Base-by-base conservation (phyloP, 2,329 filamentous ascomycete species). In the Fusarium succisae region DNA sequence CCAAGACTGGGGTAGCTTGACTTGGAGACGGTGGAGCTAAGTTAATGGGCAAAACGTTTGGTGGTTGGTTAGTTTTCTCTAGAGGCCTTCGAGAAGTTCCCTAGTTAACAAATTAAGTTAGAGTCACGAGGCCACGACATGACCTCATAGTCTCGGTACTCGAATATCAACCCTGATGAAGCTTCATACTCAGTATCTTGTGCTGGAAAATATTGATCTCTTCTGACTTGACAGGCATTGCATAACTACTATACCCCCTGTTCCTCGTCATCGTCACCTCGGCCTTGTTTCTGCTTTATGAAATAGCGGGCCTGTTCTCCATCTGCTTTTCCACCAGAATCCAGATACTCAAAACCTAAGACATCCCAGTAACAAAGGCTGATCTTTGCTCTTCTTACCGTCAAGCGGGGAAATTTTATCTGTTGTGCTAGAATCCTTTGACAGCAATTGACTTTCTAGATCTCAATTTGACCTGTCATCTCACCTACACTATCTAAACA, bases 111-210 rank as follows among this genome's bases (percentile, higher is more conserved):
- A 55, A 55, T 41, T 30, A 18, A 55, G 51, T 55, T 55, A 45
- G 66, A 66, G 73, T 75, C 73, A 75, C 73, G 73, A 76, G 73
- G 69, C 48, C 59, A 58, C 53, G 59, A 69, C 73, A 76, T 76
- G 73, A 76, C 73, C 69, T 75, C 73, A 75, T 74, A 44, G 48
- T 18, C 55, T 74, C 61, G 53, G 59, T 57, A 72, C 44, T 50
- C 26, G n/a, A 32, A 61, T 47, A 43, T 63, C 30, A 69, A 55
- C 66, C 55, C 55, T 15, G 41, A 35, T 44, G 24, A 32, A 44
- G 24, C 24, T 8, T 30, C 6, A 47, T 9, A 18, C 7, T 20
- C 12, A 30, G 12, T 28, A 39, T 30, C 17, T 15, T 20, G 14
- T 38, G 13, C 15, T 50, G 17, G 20, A 38, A 8, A 15, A 22